Evolutionary conservation across 345 rosid species (phyloP), one percentile per base, ranked within the genome.

Genomic region (Gossypium anomalum): DNA sequence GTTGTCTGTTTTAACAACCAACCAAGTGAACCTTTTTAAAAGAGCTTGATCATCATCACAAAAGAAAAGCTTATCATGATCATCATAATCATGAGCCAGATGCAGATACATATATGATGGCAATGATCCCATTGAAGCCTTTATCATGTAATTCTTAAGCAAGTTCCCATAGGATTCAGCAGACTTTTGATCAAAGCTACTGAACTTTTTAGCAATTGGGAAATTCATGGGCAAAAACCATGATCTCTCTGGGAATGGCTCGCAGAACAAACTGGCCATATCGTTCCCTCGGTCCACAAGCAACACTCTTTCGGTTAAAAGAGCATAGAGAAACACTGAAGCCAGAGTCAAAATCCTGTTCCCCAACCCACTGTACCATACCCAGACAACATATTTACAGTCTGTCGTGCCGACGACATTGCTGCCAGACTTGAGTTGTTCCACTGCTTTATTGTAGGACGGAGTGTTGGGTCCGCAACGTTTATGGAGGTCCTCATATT

Each of bases 341-440:
- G 90, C 80, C 44, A 92, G 77, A 56, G 89, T 82, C 23, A 92
- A 70, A 48, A 92, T 86, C 77, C 86, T 78, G 83, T 89, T 92
- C 29, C 97, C 97, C 83, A 89, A 77, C 64, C 97, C 97, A 22
- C 94, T 91, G 55, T 75, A 89, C 52, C 87, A 79, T 75, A 87
- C 78, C 91, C 89, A 91, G 16, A 91, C 89, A 61, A 89, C 76
- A 51, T 89, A 91, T 72, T 75, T 86, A 75, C 97, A 91, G 23
- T 87, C 84, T 27, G 78, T 20, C 10, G 84, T 74, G 2, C 60
- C 60, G 55, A 34, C 51, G 58, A 34, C 51, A 25, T 22, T 57
- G 0, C 76, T 75, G 56, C 82, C 80, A n/a, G 74, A 80, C 57
- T 81, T 81, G 49, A 88, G 85, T 53, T 78, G 74, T 60, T 77